Evolutionary conservation across 2,329 filamentous ascomycete genomes (phyloP).

Genomic region (Zasmidium citrigriseum): DNA sequence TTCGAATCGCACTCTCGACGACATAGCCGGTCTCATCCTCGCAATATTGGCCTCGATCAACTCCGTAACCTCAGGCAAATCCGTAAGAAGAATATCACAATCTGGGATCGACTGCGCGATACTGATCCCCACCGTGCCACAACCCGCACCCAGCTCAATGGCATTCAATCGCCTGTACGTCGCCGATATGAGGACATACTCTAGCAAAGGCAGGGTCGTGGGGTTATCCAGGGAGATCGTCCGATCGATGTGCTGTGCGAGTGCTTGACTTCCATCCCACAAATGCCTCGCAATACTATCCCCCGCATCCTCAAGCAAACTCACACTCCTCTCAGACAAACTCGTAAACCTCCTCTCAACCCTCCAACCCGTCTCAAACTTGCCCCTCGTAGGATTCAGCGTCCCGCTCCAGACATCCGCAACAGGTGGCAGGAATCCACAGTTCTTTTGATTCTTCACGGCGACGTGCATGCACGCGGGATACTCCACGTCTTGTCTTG

Average conservation of each 20-base stretch:
- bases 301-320: slow-evolving; percentile 69
- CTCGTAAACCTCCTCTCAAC: slow-evolving; percentile 58
- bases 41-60: slow-evolving; percentile 60
- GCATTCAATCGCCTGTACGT: slow-evolving; percentile 49
- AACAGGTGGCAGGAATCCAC: slow-evolving; percentile 42
- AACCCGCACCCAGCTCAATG: slow-evolving; percentile 68
- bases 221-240: slow-evolving; percentile 38
- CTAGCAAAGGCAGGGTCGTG: slow-evolving; percentile 38
- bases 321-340: slow-evolving; percentile 41
- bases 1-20: slow-evolving; percentile 49
- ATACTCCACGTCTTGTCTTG: slow-evolving; percentile 40
- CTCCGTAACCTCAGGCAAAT: slow-evolving; percentile 64
- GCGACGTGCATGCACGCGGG: slow-evolving; percentile 45
- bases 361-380: slow-evolving; percentile 49
- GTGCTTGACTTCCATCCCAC: slow-evolving; percentile 66
- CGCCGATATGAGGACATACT: slow-evolving; percentile 39
- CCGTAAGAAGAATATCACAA: slow-evolving; percentile 62
- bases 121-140: slow-evolving; percentile 68
- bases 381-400: slow-evolving; percentile 41
- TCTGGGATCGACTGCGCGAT: slow-evolving; percentile 56
- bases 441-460: slow-evolving; percentile 32
- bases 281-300: slow-evolving; percentile 73
- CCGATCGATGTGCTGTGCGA: slow-evolving; percentile 54
- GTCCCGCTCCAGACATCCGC: slow-evolving; percentile 60
- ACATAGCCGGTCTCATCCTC: slow-evolving; percentile 43